Base-by-base conservation (phyloP, 768 basidiomycete genomes). In the Roridomyces roridus region DNA sequence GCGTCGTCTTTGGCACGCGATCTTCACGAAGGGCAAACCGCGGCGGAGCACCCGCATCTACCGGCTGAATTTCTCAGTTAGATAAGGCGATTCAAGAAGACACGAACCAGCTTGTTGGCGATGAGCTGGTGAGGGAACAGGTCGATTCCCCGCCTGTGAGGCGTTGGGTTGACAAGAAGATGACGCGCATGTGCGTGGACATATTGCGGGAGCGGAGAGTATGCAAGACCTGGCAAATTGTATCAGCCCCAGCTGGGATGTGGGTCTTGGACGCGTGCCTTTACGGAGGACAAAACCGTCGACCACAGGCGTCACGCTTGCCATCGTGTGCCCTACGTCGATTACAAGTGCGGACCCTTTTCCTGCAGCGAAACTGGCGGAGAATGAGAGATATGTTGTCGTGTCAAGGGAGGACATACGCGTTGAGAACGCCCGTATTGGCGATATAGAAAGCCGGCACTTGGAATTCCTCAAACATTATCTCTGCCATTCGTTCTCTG, bases 281-380 rank as follows among this genome's bases (percentile, higher is more conserved):
- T 96, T 97, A 66, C 96, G 83, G 40, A 99, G 85, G 39, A 98
- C 97, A 67, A 98, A 99, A 5, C 97, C 97, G 64, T 99, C 97
- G 5, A 96, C 94, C 18, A 99, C 91, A 6, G 97, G 97, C 1
- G 94, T 94, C 14, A 96, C 92, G 65, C 92, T 96, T 14, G 91
- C 90, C 70, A 88, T 86, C 12, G 90, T 84, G 60, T 94, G 89
- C 5, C 97, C 97, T 43, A 98, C 84, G 65, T 99, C 97, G 37
- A 99, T 86, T 2, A 99, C 93, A 43, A 98, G 80, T 2, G 97
- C 96, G n/a, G 97, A 95, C 2, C 95, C 96, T 69, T 94, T 96
- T 25, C 97, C 97, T 48, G 96, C 91, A 15, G 96, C 93, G 71
- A 99, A 99, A 4, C 96, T 98, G 40, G 5, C 37, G 37, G 46